A percentile compares a stretch with the other conserved stretches of the same genome.
These are phyloP conservation scores for Diplodia sapinea DNA, from an alignment of 2,329 filamentous ascomycete species.

Conservation along the genomic window DNA sequence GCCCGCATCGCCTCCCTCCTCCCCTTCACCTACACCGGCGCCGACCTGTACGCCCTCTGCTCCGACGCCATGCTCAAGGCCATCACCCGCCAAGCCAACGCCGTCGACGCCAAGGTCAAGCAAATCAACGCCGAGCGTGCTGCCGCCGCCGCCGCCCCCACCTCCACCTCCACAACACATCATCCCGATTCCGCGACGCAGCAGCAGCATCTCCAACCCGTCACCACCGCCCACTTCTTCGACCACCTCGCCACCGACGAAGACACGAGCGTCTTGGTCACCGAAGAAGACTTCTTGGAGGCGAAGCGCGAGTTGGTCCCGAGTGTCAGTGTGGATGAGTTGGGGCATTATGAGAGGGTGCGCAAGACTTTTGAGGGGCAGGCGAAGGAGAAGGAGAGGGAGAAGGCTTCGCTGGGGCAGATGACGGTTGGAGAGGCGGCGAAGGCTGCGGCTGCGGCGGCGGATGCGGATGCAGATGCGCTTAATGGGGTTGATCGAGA, in stretches of 20 bases:
- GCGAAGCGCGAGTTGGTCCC: conserved; percentile 89
- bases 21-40: conserved; percentile 95
- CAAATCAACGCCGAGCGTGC: conserved; percentile 62
- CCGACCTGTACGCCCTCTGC: conserved; percentile 95
- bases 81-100: conserved; percentile 84
- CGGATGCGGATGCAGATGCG: too few species aligned
- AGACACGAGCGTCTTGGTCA: conserved; percentile 86
- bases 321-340: conserved; percentile 88
- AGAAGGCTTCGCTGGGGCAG: conserved; percentile 39
- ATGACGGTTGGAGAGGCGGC: not conserved
- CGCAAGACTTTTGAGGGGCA: conserved; percentile 79
- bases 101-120: conserved; percentile 82
- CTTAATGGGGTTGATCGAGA: not conserved
- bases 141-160: not conserved
- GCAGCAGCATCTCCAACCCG: conserved; percentile 44
- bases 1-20: conserved; percentile 73
- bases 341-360: conserved; percentile 88
- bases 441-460: conserved; percentile 8
- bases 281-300: conserved; percentile 82
- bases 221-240: conserved; percentile 93
- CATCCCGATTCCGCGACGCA: too few species aligned
- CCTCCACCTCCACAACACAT: too few species aligned
- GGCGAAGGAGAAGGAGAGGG: conserved; percentile 53
- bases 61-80: conserved; percentile 99
- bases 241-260: conserved; percentile 84